Evolutionary conservation across 805 yeast genomes (phyloP).

Genomic region (Yarrowia keelungensis): DNA sequence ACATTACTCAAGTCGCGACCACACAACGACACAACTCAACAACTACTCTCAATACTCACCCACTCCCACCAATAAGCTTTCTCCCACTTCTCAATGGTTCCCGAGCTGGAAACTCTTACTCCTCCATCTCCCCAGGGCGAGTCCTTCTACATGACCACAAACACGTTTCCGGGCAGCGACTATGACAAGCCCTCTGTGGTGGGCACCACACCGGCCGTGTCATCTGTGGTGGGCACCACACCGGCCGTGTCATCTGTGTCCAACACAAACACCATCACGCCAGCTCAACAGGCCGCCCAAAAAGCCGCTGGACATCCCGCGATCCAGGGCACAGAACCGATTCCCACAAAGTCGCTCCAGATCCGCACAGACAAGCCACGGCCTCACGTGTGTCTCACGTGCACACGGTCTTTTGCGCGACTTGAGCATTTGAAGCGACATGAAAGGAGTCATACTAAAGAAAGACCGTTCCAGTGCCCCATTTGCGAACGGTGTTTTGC

Average conservation of each 20-base stretch:
- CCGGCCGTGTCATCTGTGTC: neutral
- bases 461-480: slow-evolving; percentile 94
- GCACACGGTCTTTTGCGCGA: slow-evolving; percentile 95
- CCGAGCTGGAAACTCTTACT: slow-evolving; percentile 38
- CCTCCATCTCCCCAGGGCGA: slow-evolving; percentile 38
- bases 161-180: neutral
- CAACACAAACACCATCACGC: slow-evolving; percentile 6
- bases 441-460: slow-evolving; percentile 92
- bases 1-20: no score
- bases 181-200: slow-evolving; percentile 9
- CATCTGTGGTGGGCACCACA: neutral
- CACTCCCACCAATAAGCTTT: neutral
- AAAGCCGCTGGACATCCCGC: slow-evolving; percentile 38
- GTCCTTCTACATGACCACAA: slow-evolving; percentile 17
- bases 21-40: no score
- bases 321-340: slow-evolving; percentile 59
- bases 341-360: slow-evolving; percentile 82
- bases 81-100: neutral
- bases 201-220: neutral
- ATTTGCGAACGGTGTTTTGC: slow-evolving; percentile 97
- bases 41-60: neutral
- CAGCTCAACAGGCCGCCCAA: slow-evolving; percentile 39
- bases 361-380: slow-evolving; percentile 93
- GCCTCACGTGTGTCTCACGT: slow-evolving; percentile 87
- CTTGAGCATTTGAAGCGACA: slow-evolving; percentile 93